phyloP scores from a whole-genome alignment of 139 green algal species.

The Klebsormidium nitens region DNA sequence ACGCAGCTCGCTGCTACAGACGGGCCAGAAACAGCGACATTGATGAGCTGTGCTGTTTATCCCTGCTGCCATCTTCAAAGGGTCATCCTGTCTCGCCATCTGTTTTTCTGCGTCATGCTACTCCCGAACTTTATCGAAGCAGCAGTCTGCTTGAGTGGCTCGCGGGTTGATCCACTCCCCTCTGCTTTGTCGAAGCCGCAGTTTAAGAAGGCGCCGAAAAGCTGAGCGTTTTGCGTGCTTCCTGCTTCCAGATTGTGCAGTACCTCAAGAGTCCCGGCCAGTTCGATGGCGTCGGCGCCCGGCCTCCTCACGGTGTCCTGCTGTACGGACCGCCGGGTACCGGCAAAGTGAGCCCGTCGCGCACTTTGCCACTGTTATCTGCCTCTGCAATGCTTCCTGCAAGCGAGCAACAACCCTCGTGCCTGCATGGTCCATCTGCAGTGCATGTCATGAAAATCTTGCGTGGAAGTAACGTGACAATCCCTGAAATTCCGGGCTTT shows the following conservation, averaged over 20 bases:
- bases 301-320: constrained; percentile 91
- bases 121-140: background rate
- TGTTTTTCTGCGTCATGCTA: constrained; percentile 47
- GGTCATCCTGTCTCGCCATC: background rate
- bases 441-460: too few relatives aligned
- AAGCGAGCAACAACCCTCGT: too few relatives aligned
- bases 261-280: constrained; percentile 86
- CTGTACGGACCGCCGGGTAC: constrained; percentile 84
- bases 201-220: constrained; percentile 6
- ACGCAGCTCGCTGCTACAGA: background rate
- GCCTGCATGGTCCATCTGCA: too few relatives aligned
- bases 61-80: background rate
- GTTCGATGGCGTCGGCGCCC: constrained; percentile 69
- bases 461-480: too few relatives aligned
- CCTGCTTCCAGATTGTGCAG: constrained; percentile 17
- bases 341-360: too few relatives aligned
- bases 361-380: too few relatives aligned
- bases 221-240: constrained; percentile 18
- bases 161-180: background rate
- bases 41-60: background rate
- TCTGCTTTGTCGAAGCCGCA: background rate
- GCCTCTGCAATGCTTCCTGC: too few relatives aligned
- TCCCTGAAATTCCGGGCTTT: too few relatives aligned
- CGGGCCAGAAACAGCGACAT: background rate
- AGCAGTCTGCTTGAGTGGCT: constrained; percentile 1